Percentiles rank a stretch among this genome's conserved stretches.
These are phyloP conservation scores for Apostasia ramifera DNA, from an alignment of 106 monocot genomes.

Conservation along the genomic window DNA sequence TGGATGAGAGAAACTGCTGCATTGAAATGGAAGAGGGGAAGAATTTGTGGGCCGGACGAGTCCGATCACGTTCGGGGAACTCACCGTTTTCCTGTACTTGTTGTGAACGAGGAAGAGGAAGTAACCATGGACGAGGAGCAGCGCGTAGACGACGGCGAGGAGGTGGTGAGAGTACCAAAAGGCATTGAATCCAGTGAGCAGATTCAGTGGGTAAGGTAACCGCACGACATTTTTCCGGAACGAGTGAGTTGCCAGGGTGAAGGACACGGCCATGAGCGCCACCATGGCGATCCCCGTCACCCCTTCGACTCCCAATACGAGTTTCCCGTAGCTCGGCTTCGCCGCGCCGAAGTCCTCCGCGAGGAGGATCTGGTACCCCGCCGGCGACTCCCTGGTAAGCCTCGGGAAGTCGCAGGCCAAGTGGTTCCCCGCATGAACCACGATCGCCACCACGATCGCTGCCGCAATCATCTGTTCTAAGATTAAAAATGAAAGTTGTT, in stretches of 20 bases:
- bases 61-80: background rate
- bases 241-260: constrained; percentile 70
- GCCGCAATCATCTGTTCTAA: constrained; percentile 57
- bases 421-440: constrained; percentile 77
- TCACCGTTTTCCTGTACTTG: constrained; percentile 72
- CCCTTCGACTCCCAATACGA: constrained; percentile 55
- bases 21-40: too few relatives aligned
- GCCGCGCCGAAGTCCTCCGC: constrained; percentile 37
- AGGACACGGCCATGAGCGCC: constrained; percentile 59
- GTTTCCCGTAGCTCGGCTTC: constrained; percentile 49
- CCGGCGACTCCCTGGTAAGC: constrained; percentile 32
- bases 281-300: constrained; percentile 78
- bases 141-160: constrained; percentile 56
- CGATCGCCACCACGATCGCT: constrained; percentile 54
- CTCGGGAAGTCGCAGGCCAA: constrained; percentile 78
- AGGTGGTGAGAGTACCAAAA: constrained; percentile 95
- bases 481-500: background rate
- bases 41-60: too few relatives aligned
- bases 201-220: constrained; percentile 54
- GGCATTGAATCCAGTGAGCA: constrained; percentile 78
- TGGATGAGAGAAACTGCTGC: too few relatives aligned
- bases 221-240: constrained; percentile 55
- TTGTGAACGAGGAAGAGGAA: constrained; percentile 65
- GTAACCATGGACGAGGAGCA: constrained; percentile 72
- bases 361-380: constrained; percentile 30